Evolutionary conservation across 306 rosid genomes (phyloP), one percentile per base, ranked within the genome.

Genomic region (Prunus mume): DNA sequence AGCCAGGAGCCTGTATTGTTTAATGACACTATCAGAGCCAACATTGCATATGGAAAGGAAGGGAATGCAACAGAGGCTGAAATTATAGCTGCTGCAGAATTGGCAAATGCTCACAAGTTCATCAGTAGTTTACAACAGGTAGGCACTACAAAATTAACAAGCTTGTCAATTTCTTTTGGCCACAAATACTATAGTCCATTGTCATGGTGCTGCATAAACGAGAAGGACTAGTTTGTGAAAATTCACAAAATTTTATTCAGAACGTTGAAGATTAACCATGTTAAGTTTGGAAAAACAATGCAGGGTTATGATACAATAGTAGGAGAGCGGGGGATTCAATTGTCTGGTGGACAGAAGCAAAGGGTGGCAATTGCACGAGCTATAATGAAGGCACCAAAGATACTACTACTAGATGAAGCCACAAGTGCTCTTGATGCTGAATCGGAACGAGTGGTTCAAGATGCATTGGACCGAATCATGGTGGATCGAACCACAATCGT

Each of bases 381-480:
- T 9, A 86, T 86, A 47, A 78, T 86, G 51, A 90, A 87, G 83
- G 85, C 78, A 69, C 96, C 91, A 57, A 88, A 84, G 49, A 84
- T 90, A 62, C 76, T 90, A 24, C 82, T 86, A 4, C 82, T 90
- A 34, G 92, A 90, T 78, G 95, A 90, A 79, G 95, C 95, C 32
- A 90, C 96, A 1, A 90, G 96, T 82, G 92, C 96, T 51, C 86
- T 91, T 41, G 96, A 91, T 82, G 93, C 96, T 0, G 93, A 91
- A 78, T 91, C 96, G 17, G 96, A 91, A 58, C 81, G 85, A 73
- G 86, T 88, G 18, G 93, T 91, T 22, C 96, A 91, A 61, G 93
- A 90, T 76, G 96, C 93, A 50, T 65, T 90, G 52, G 93, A 90
- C 66, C 78, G 56, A 30, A 84, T 88, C 28, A 87, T 87, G 85